Conservation (phyloP, 2,329 filamentous ascomycete species). For the Hypoxylon sp. region DNA sequence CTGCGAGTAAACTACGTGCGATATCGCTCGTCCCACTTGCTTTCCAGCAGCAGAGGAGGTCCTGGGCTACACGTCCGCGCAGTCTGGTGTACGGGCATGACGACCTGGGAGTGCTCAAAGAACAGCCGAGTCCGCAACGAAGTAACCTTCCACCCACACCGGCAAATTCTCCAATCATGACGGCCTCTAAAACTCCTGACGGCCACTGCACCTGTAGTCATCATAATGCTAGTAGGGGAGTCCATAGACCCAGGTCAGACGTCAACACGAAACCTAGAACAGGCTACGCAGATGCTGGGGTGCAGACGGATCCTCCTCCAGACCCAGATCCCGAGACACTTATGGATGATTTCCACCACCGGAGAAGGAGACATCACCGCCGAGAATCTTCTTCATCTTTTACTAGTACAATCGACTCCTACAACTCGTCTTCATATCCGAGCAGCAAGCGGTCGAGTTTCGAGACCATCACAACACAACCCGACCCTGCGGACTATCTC, state of each 20-base stretch:
- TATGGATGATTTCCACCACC: slow-evolving; percentile 10
- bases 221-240: slow-evolving; percentile 12
- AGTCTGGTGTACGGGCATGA: slow-evolving; percentile 41
- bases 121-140: slow-evolving; percentile 43
- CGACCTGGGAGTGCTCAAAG: slow-evolving; percentile 44
- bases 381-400: slow-evolving; percentile 36
- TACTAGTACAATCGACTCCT: slow-evolving; percentile 31
- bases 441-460: slow-evolving; percentile 49
- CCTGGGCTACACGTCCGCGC: slow-evolving; percentile 43
- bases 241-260: not conserved
- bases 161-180: slow-evolving; percentile 6
- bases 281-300: slow-evolving; percentile 47
- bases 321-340: slow-evolving; percentile 19
- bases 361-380: slow-evolving; percentile 24
- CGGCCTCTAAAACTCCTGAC: not conserved
- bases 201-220: slow-evolving; percentile 24
- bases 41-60: slow-evolving; percentile 35
- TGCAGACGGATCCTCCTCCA: slow-evolving; percentile 47
- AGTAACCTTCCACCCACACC: not conserved
- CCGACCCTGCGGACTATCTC: slow-evolving; percentile 35
- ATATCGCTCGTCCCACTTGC: slow-evolving; percentile 38
- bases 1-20: slow-evolving; percentile 39
- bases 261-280: slow-evolving; percentile 19
- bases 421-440: slow-evolving; percentile 32
- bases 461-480: slow-evolving; percentile 45